Percentiles rank a stretch among this genome's conserved stretches.
Conservation (phyloP, 306 rosid species). For the Mimosa pudica region DNA sequence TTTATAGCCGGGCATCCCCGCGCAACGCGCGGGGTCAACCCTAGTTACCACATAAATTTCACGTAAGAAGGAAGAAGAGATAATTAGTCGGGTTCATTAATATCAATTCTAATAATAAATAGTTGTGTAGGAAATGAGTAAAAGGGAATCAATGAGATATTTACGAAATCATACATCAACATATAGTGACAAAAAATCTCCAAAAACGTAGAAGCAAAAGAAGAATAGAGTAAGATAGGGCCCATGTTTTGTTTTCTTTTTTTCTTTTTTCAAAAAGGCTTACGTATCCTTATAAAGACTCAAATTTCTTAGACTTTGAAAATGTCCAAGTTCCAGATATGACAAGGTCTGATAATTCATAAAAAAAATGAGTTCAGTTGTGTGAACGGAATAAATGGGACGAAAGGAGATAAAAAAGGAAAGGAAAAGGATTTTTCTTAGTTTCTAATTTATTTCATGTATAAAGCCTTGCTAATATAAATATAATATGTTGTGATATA, state of each 20-base stretch:
- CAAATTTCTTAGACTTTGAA: neutral
- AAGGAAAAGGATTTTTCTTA: neutral
- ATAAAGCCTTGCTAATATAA: neutral
- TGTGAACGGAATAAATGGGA: neutral
- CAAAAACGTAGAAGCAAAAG: neutral
- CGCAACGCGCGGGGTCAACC: too few relatives aligned
- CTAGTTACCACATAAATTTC: too few relatives aligned
- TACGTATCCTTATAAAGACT: neutral
- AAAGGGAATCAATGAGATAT: neutral
- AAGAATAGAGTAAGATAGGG: neutral
- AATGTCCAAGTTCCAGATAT: too few relatives aligned
- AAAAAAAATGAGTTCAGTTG: neutral
- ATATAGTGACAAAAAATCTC: neutral
- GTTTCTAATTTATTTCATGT: neutral
- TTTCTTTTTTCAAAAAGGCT: too few relatives aligned
- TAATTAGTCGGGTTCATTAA: too few relatives aligned
- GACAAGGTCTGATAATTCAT: neutral
- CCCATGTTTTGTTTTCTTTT: neutral
- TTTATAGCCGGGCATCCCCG: too few relatives aligned
- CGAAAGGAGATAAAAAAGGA: neutral
- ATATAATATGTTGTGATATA: neutral
- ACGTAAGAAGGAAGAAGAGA: too few relatives aligned
- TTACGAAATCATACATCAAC: neutral
- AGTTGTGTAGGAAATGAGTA: neutral
- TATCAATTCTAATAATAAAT: too few relatives aligned